These are phyloP conservation scores for Casuarina glauca DNA, from an alignment of 306 rosid species.

Conservation along the genomic window DNA sequence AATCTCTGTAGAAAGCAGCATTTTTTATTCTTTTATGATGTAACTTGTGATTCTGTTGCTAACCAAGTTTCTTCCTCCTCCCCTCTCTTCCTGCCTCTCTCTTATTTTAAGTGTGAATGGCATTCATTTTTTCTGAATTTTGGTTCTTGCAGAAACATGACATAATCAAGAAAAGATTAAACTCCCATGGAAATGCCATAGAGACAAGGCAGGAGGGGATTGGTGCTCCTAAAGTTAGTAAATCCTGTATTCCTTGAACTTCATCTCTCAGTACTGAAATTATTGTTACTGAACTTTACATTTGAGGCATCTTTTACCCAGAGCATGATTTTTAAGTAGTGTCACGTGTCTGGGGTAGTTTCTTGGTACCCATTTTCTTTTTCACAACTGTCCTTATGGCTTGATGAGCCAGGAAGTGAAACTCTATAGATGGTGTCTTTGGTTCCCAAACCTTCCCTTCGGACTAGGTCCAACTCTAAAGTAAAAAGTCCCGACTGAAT, in stretches of 20 bases:
- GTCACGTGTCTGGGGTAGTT: conserved; percentile 5
- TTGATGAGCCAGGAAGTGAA: not conserved
- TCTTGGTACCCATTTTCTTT: not conserved
- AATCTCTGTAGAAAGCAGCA: not conserved
- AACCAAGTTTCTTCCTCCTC: conserved; percentile 8
- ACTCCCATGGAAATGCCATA: conserved; percentile 83
- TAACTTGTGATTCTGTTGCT: not conserved
- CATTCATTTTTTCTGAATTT: conserved; percentile 4
- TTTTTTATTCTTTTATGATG: not conserved
- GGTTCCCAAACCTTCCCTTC: not conserved
- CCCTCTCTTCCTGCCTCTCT: not conserved
- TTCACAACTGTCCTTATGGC: not conserved
- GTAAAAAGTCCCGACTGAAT: not conserved
- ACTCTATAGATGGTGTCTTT: not conserved
- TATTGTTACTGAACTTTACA: not conserved
- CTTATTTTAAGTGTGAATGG: not conserved
- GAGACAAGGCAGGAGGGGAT: conserved; percentile 88
- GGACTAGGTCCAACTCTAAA: not conserved
- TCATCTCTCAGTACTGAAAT: not conserved
- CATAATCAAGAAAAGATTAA: conserved; percentile 87
- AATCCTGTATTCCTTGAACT: conserved; percentile 2
- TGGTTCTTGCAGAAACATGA: conserved; percentile 75
- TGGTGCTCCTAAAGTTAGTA: conserved; percentile 82
- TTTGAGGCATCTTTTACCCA: conserved; percentile 6
- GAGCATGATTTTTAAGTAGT: not conserved